Evolutionary conservation across 2,329 filamentous ascomycete species (phyloP).

Genomic region (Pseudogymnoascus sp.): DNA sequence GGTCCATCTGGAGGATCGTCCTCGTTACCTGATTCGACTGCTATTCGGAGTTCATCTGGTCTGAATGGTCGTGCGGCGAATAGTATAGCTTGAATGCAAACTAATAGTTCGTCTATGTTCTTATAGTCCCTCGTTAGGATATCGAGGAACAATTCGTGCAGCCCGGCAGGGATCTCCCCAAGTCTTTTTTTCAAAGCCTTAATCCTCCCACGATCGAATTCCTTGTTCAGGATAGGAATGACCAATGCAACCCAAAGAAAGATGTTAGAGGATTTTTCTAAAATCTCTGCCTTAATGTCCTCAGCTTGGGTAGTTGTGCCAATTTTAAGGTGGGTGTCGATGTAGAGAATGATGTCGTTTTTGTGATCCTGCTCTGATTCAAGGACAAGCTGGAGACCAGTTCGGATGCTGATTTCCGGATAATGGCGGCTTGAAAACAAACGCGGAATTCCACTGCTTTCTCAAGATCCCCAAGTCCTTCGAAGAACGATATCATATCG

Average conservation of each 20-base stretch:
- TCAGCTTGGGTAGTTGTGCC: slow-evolving; percentile 17
- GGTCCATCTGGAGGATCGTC: slow-evolving; percentile 14
- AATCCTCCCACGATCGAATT: slow-evolving; percentile 26
- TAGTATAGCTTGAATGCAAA: slow-evolving; percentile 48
- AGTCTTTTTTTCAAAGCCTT: slow-evolving; percentile 26
- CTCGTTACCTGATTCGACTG: slow-evolving; percentile 28
- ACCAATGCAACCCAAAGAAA: slow-evolving; percentile 26
- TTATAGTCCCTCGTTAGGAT: slow-evolving; percentile 43
- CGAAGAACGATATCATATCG: slow-evolving; percentile 28
- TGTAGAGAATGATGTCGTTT: slow-evolving; percentile 25
- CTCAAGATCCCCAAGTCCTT: slow-evolving; percentile 19
- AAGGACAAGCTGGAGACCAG: slow-evolving; percentile 21
- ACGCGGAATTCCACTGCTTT: slow-evolving; percentile 14
- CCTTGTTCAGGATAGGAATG: slow-evolving; percentile 36
- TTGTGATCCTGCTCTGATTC: slow-evolving; percentile 24
- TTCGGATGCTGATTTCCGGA: slow-evolving; percentile 21
- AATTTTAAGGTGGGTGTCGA: slow-evolving; percentile 21
- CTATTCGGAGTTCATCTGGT: slow-evolving; percentile 40
- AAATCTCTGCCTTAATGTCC: slow-evolving; percentile 19
- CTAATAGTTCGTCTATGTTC: slow-evolving; percentile 34
- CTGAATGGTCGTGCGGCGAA: slow-evolving; percentile 39
- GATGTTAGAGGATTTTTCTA: slow-evolving; percentile 21
- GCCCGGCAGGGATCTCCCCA: slow-evolving; percentile 32
- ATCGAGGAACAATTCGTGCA: slow-evolving; percentile 44
- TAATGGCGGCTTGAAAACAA: slow-evolving; percentile 27